These are phyloP conservation scores for Amaranthus palmeri DNA, from an alignment of 148 eudicot genomes.

Conservation along the genomic window DNA sequence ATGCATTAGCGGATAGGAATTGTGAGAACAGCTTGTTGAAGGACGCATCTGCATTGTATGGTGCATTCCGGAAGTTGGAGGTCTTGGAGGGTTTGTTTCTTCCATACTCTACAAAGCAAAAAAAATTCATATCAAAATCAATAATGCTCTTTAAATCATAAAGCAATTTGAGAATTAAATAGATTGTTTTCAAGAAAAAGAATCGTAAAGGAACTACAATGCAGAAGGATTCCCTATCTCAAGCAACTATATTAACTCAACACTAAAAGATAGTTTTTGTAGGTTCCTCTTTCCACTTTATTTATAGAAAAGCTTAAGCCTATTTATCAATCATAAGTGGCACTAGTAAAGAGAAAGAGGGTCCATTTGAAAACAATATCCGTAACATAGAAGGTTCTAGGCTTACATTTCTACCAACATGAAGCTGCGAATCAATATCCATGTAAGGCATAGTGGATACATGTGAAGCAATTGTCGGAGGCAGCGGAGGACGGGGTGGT, in stretches of 20 bases:
- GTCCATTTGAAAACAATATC: no score
- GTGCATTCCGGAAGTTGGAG: constrained; percentile 37
- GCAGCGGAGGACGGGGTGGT: constrained; percentile 35
- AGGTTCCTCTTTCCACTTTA: no score
- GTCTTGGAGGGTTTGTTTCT: constrained; percentile 37
- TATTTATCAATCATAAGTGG: no score
- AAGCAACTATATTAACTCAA: no score
- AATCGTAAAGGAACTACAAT: neutral
- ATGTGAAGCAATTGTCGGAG: constrained; percentile 33
- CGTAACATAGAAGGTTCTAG: neutral
- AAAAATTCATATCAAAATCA: neutral
- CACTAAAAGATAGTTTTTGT: no score
- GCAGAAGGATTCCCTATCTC: neutral
- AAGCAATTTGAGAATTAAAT: neutral
- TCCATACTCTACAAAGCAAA: constrained; percentile 41
- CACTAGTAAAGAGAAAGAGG: neutral
- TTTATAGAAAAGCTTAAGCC: no score
- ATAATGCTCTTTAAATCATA: neutral
- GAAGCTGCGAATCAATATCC: constrained; percentile 46
- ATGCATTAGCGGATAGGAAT: constrained; percentile 46
- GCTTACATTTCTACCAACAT: constrained; percentile 45
- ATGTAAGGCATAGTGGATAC: constrained; percentile 28
- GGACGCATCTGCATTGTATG: constrained; percentile 49
- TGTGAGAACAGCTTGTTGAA: constrained; percentile 38
- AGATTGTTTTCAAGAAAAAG: neutral